These are phyloP conservation scores for Fusarium sterilihyphosum DNA, from an alignment of 2,329 filamentous ascomycete genomes.

Conservation along the genomic window DNA sequence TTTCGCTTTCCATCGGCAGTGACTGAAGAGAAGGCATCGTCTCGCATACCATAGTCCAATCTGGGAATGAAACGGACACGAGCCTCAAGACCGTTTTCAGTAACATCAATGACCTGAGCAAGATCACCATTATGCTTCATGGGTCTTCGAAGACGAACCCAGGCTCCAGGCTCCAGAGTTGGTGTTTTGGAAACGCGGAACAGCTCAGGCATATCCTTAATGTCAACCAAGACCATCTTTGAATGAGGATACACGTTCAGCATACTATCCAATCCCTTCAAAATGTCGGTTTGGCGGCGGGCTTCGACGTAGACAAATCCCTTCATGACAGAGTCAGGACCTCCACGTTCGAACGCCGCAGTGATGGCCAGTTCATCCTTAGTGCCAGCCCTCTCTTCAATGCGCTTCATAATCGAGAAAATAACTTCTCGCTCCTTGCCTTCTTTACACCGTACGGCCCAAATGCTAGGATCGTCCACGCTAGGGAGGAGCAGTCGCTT, in stretches of 20 bases:
- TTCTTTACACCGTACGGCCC: conserved; percentile 91
- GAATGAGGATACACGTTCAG: conserved; percentile 89
- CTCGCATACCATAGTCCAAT: conserved; percentile 89
- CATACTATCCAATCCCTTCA: conserved; percentile 83
- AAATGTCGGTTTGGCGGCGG: conserved; percentile 84
- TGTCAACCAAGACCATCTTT: conserved; percentile 88
- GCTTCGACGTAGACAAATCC: conserved; percentile 97
- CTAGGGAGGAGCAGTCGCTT: conserved; percentile 89
- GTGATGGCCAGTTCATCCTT: conserved; percentile 87
- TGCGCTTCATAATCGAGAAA: conserved; percentile 86
- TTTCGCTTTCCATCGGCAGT: conserved; percentile 80
- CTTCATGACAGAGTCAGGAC: conserved; percentile 81
- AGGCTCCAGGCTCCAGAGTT: conserved; percentile 85
- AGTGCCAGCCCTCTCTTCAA: conserved; percentile 81
- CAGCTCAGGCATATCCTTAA: conserved; percentile 98
- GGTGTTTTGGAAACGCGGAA: conserved; percentile 89
- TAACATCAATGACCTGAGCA: conserved; percentile 91
- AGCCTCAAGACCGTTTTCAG: conserved; percentile 90
- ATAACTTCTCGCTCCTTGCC: conserved; percentile 95
- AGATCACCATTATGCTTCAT: conserved; percentile 88
- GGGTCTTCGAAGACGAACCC: conserved; percentile 85
- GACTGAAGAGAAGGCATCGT: conserved; percentile 67
- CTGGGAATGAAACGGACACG: conserved; percentile 88
- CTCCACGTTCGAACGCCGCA: conserved; percentile 89
- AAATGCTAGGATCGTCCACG: conserved; percentile 95